These are phyloP conservation scores for Pilasporangium apinafurcum DNA, from an alignment of 352 stramenopile genomes.

Conservation along the genomic window DNA sequence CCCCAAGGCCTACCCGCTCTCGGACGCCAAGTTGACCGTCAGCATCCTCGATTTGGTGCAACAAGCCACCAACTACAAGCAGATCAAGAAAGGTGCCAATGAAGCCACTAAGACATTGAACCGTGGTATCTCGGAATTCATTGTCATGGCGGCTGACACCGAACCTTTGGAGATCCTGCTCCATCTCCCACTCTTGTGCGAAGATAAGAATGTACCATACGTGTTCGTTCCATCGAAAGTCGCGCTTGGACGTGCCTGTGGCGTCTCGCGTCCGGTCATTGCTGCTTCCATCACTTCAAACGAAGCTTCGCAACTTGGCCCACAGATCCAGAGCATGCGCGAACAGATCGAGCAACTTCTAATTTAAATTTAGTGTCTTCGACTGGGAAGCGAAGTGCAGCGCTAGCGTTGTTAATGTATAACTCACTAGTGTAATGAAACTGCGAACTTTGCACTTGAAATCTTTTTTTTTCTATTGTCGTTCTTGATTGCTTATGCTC, in stretches of 20 bases:
- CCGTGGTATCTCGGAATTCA: constrained; percentile 99
- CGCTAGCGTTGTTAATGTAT: no score
- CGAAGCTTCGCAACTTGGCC: constrained; percentile 98
- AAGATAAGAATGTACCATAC: constrained; percentile 97
- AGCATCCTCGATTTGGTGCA: constrained; percentile 99
- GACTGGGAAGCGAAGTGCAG: no score
- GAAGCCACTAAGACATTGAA: constrained; percentile 99
- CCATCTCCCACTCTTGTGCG: constrained; percentile 97
- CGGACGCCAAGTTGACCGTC: constrained; percentile 97
- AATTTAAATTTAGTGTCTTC: no score
- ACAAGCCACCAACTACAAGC: constrained; percentile 99
- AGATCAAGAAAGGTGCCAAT: constrained; percentile 99
- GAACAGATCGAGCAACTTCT: constrained; percentile 99
- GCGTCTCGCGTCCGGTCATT: constrained; percentile 99
- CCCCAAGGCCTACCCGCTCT: constrained; percentile 97
- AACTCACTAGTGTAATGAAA: no score
- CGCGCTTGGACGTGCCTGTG: constrained; percentile 97
- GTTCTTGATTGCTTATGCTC: not conserved
- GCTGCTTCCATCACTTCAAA: constrained; percentile 98
- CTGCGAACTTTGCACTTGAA: not conserved
- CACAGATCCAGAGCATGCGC: constrained; percentile 99
- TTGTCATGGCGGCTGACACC: constrained; percentile 99
- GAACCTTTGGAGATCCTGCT: constrained; percentile 99
- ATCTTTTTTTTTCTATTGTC: not conserved
- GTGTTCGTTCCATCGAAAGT: constrained; percentile 96